Evolutionary conservation across 805 yeast genomes (phyloP).

Genomic region (Candida koratica): DNA sequence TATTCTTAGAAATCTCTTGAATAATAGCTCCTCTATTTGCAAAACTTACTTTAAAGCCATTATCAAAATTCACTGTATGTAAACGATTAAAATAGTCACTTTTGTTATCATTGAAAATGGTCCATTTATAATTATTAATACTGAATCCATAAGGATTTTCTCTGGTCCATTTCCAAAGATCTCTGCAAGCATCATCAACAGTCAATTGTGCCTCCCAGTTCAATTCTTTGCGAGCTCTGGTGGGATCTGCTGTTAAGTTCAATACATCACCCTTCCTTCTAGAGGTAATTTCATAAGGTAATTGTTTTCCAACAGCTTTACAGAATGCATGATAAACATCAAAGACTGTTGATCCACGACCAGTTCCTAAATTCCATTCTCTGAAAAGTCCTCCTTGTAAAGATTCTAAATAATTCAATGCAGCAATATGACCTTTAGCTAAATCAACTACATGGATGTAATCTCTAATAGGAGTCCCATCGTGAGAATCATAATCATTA

Average conservation of each 20-base stretch:
- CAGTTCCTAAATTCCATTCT: constrained; percentile 84
- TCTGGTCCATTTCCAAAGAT: constrained; percentile 75
- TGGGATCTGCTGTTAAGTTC: constrained; percentile 67
- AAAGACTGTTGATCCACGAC: constrained; percentile 73
- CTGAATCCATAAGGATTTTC: constrained; percentile 61
- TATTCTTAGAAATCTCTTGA: constrained; percentile 39
- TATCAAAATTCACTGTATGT: constrained; percentile 30
- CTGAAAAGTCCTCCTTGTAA: constrained; percentile 49
- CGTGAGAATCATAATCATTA: constrained; percentile 63
- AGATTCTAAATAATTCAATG: constrained; percentile 51
- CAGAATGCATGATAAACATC: constrained; percentile 66
- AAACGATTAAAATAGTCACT: constrained; percentile 29
- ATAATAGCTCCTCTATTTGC: constrained; percentile 52
- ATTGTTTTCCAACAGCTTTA: constrained; percentile 56
- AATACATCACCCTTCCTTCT: constrained; percentile 77
- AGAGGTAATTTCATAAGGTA: constrained; percentile 62
- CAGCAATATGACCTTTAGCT: constrained; percentile 73
- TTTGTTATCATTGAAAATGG: constrained; percentile 19
- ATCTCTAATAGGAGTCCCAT: constrained; percentile 80
- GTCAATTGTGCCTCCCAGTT: constrained; percentile 56
- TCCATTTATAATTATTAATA: constrained; percentile 34
- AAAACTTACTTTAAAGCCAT: constrained; percentile 35
- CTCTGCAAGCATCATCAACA: constrained; percentile 62
- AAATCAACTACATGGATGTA: constrained; percentile 79
- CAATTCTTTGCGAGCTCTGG: constrained; percentile 62